A percentile compares a stretch with the other conserved stretches of the same genome.
phyloP scores from a whole-genome alignment of 192 early-diverging fungal genomes.

The Coemansia sp. region DNA sequence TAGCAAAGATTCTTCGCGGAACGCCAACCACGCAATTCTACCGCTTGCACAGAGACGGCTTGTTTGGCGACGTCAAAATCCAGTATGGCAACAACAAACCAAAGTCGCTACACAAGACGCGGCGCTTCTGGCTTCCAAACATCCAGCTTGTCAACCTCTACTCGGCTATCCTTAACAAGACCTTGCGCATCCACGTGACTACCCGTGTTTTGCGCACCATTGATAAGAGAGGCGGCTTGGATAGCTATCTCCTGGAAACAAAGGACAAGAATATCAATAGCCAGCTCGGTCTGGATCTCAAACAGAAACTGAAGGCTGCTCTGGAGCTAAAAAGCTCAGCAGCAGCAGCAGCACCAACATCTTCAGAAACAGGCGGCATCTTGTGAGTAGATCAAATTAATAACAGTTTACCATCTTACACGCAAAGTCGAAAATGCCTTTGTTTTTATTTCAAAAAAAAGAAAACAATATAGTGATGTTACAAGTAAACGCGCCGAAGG shows the following conservation, averaged over 20 bases:
- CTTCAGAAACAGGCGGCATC: neutral
- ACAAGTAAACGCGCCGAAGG: slow-evolving; percentile 78
- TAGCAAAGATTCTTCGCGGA: slow-evolving; percentile 17
- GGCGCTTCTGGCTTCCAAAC: slow-evolving; percentile 77
- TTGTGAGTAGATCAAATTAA: no score
- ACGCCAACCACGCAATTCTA: slow-evolving; percentile 33
- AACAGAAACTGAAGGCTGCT: slow-evolving; percentile 42
- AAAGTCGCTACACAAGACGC: slow-evolving; percentile 69
- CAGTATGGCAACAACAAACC: slow-evolving; percentile 55
- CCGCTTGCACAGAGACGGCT: slow-evolving; percentile 38
- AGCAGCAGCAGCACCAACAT: neutral
- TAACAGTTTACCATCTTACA: neutral
- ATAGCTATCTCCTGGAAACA: slow-evolving; percentile 69
- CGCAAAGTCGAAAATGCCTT: neutral
- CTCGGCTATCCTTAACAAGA: slow-evolving; percentile 61
- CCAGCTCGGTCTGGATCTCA: slow-evolving; percentile 58
- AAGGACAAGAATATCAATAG: slow-evolving; percentile 66
- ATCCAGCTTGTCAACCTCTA: slow-evolving; percentile 66
- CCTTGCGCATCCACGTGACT: slow-evolving; percentile 63
- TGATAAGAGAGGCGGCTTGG: slow-evolving; percentile 81
- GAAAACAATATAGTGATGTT: slow-evolving; percentile 21
- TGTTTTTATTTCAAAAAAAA: neutral
- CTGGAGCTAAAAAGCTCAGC: slow-evolving; percentile 6
- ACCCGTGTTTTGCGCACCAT: slow-evolving; percentile 70
- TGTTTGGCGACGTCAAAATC: slow-evolving; percentile 30